Evolutionary conservation across 345 rosid species (phyloP).

Genomic region (Pistacia vera): DNA sequence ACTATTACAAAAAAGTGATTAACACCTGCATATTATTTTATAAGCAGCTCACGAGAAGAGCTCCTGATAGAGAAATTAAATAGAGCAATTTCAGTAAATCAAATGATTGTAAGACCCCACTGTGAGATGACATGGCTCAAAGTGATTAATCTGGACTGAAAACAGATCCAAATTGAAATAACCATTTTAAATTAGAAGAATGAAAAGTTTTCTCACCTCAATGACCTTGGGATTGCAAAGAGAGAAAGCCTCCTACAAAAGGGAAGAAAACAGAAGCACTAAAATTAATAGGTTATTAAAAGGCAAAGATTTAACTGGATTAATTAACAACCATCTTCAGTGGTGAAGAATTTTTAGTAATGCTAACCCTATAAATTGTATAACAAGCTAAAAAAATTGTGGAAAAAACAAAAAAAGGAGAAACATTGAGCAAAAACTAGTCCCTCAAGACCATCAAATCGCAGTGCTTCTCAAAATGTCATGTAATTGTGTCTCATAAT

Average conservation of each 20-base stretch:
- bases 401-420: background rate
- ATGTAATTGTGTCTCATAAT: background rate
- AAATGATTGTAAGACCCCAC: background rate
- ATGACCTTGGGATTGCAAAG: constrained; percentile 81
- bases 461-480: background rate
- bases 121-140: background rate
- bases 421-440: background rate
- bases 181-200: constrained; percentile 17
- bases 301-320: background rate
- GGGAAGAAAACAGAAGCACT: constrained; percentile 7
- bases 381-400: background rate
- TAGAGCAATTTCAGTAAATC: background rate
- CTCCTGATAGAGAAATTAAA: background rate
- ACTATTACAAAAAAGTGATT: background rate
- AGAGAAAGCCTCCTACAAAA: constrained; percentile 78
- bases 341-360: background rate
- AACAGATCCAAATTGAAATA: background rate
- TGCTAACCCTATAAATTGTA: background rate
- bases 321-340: background rate
- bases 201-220: constrained; percentile 51
- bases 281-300: constrained; percentile 4
- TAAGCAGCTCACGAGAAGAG: background rate
- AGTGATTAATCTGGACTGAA: constrained; percentile 1
- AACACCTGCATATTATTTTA: background rate
- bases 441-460: background rate